phyloP scores from a whole-genome alignment of 495 filamentous ascomycete genomes.

The Xylaria bambusicola region DNA sequence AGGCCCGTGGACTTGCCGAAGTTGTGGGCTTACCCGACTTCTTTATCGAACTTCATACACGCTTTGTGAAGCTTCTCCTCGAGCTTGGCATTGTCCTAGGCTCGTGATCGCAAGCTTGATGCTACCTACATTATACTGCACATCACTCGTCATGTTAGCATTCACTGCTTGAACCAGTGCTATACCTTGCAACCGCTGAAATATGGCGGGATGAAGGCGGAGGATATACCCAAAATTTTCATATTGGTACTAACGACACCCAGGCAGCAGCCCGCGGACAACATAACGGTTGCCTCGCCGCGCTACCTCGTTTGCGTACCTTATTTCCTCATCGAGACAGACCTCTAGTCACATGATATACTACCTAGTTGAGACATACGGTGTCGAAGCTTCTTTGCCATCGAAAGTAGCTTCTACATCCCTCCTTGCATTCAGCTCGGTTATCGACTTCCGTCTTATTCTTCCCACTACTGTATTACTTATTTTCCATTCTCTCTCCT shows the following conservation, averaged over 20 bases:
- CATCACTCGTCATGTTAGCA: not conserved
- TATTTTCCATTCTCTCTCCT: not conserved
- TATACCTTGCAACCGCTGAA: not conserved
- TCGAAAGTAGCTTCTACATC: not conserved
- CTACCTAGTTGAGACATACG: not conserved
- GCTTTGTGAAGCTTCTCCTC: slow-evolving; percentile 73
- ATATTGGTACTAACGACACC: slow-evolving; percentile 1
- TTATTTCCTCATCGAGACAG: not conserved
- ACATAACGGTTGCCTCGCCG: not conserved
- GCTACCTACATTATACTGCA: not conserved
- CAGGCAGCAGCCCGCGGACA: not conserved
- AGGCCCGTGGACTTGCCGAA: slow-evolving; percentile 78
- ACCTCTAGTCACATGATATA: not conserved
- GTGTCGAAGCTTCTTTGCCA: not conserved
- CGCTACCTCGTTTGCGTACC: slow-evolving; percentile 5
- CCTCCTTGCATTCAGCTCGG: not conserved
- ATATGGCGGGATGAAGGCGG: not conserved
- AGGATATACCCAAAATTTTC: slow-evolving; percentile 20
- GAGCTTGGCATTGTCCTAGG: slow-evolving; percentile 59
- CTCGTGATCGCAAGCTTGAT: slow-evolving; percentile 28
- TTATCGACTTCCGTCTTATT: not conserved
- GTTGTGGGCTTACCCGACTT: slow-evolving; percentile 84
- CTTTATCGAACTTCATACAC: slow-evolving; percentile 81
- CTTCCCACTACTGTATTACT: not conserved
- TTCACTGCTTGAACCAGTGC: not conserved